phyloP scores from a whole-genome alignment of 1,139 yeast genomes.

The Blastobotrys proliferans region DNA sequence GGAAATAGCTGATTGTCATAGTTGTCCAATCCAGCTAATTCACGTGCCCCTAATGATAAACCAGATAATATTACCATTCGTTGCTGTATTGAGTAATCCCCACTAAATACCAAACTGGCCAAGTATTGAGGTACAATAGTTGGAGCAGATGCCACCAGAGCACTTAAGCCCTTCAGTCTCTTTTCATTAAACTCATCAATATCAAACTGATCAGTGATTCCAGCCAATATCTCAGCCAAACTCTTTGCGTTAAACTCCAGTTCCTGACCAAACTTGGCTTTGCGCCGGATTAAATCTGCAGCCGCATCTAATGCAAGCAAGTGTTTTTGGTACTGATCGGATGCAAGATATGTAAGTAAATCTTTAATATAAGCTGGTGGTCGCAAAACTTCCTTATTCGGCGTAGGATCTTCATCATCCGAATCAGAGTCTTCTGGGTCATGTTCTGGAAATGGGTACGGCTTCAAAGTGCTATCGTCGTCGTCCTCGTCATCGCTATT shows the following conservation, averaged over 20 bases:
- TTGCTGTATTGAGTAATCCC: conserved; percentile 65
- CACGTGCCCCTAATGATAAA: conserved; percentile 50
- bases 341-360: conserved; percentile 49
- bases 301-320: conserved; percentile 49
- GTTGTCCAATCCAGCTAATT: conserved; percentile 49
- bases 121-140: conserved; percentile 39
- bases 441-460: conserved; percentile 29
- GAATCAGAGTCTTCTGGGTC: conserved; percentile 36
- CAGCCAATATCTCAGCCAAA: conserved; percentile 45
- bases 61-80: conserved; percentile 53
- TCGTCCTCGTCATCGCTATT: conserved; percentile 23
- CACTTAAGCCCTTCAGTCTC: conserved; percentile 48
- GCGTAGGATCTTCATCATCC: conserved; percentile 51
- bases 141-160: conserved; percentile 51
- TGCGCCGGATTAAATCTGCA: conserved; percentile 53
- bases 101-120: conserved; percentile 45
- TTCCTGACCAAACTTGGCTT: conserved; percentile 52
- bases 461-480: conserved; percentile 25
- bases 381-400: conserved; percentile 15
- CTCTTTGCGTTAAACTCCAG: conserved; percentile 46
- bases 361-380: conserved; percentile 60
- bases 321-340: conserved; percentile 53
- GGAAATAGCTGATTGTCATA: conserved; percentile 31
- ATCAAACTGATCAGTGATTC: conserved; percentile 47
- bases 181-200: conserved; percentile 48